These are phyloP conservation scores for Quercus mongolica DNA, from an alignment of 306 rosid genomes.

Conservation along the genomic window DNA sequence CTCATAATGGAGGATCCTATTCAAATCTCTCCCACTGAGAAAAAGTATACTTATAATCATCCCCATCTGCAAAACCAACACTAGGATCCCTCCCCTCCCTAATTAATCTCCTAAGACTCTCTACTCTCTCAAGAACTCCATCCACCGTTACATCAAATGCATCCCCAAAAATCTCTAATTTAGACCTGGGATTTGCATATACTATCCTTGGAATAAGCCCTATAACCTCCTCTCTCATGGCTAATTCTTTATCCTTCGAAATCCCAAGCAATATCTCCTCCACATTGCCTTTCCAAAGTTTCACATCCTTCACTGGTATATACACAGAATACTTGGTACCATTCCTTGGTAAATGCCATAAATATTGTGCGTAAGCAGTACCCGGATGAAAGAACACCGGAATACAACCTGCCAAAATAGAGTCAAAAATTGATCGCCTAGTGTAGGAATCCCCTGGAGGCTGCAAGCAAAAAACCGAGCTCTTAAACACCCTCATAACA, in stretches of 20 bases:
- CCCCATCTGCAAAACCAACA: slow-evolving; percentile 77
- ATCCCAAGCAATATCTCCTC: slow-evolving; percentile 51
- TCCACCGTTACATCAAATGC: slow-evolving; percentile 73
- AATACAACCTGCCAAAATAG: slow-evolving; percentile 79
- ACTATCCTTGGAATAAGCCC: slow-evolving; percentile 62
- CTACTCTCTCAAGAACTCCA: slow-evolving; percentile 68
- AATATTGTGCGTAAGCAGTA: slow-evolving; percentile 76
- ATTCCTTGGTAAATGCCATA: slow-evolving; percentile 69
- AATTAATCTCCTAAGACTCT: slow-evolving; percentile 44
- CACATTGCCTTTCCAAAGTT: slow-evolving; percentile 45
- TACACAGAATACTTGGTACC: slow-evolving; percentile 62
- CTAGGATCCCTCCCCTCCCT: slow-evolving; percentile 75
- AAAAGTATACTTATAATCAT: slow-evolving; percentile 81
- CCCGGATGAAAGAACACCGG: slow-evolving; percentile 96
- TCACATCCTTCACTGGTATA: slow-evolving; percentile 62
- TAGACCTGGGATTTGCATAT: slow-evolving; percentile 63
- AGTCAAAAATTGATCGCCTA: slow-evolving; percentile 78
- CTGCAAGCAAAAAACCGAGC: slow-evolving; percentile 73
- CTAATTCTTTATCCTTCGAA: slow-evolving; percentile 43
- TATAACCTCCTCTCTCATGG: slow-evolving; percentile 77
- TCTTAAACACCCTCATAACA: slow-evolving; percentile 57
- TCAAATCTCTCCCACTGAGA: slow-evolving; percentile 13
- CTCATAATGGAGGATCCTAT: background rate
- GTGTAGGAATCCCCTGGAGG: slow-evolving; percentile 90
- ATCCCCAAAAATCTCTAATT: slow-evolving; percentile 46